A percentile compares a stretch with the other conserved stretches of the same genome.
Conservation (phyloP, 1,284 basidiomycete species). For the Leccinum subrobustum region DNA sequence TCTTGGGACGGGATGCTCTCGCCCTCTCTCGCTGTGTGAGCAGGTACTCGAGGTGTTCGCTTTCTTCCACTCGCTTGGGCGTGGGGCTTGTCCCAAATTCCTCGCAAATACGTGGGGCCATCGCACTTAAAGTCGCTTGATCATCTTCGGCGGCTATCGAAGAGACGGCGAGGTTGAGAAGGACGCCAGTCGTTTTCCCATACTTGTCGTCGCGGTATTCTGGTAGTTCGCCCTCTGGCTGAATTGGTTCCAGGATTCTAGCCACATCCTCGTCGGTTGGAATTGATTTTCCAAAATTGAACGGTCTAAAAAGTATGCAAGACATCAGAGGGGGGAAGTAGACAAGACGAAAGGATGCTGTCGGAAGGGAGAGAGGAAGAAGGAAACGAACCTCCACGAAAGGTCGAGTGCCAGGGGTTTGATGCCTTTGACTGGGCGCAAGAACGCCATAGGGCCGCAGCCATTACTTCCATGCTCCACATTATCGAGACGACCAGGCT, state of each 20-base stretch:
- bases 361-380: not conserved
- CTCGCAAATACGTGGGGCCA: constrained; percentile 20
- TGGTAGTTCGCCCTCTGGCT: constrained; percentile 18
- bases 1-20: constrained; percentile 8
- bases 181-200: constrained; percentile 3
- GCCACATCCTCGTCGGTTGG: constrained; percentile 48
- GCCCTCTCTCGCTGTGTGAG: constrained; percentile 28
- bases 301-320: constrained; percentile 34
- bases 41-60: constrained; percentile 16
- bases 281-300: constrained; percentile 44
- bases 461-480: not conserved
- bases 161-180: constrained; percentile 12
- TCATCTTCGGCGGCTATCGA: constrained; percentile 11
- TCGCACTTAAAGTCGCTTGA: constrained; percentile 4
- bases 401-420: constrained; percentile 58
- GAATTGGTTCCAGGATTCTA: constrained; percentile 35
- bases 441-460: constrained; percentile 28
- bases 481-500: not conserved
- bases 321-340: not conserved
- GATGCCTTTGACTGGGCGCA: constrained; percentile 58
- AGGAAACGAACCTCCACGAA: constrained; percentile 60
- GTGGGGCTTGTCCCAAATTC: constrained; percentile 28
- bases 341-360: not conserved
- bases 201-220: constrained; percentile 19
- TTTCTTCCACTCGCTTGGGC: constrained; percentile 13